Base-by-base conservation (phyloP, 441 rosid species). In the Croton laevigatus region DNA sequence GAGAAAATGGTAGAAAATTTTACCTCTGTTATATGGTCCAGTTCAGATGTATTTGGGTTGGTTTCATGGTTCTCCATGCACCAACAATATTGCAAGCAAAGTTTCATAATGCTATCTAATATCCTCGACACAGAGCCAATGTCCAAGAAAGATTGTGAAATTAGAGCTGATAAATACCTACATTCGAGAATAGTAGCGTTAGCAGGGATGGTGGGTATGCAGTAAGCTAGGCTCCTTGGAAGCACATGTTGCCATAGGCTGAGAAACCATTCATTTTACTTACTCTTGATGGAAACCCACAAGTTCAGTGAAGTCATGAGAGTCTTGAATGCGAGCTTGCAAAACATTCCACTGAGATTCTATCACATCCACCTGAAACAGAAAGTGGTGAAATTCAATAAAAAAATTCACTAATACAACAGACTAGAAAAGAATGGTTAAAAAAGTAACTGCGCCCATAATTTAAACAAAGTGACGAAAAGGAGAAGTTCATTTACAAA, bases 301-400 rank as follows among this genome's bases (percentile, higher is more conserved):
- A 32, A 94, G 93, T 79, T 92, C 97, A 34, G 93, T 91, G 77
- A 95, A 95, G 84, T 95, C 99, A 57, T 78, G 89, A 77, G 98
- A 95, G 79, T 86, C 91, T 72, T 89, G 91, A 77, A 92, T 88
- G 62, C 81, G 97, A 72, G 89, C 83, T 87, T 88, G 97, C 81
- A 92, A 76, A 78, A 92, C 89, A 76, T 95, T 92, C 99, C 99
- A 95, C 72, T 95, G 99, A 78, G 99, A 92, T 87, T 95, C 99
- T 79, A 95, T 89, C 78, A 92, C 99, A 72, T 92, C 97, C 79
- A 92, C 98, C 99, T 92, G 74, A 73, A 69, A 71, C 68, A 79
- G 38, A 73, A 53, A 73, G 54, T 58, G 44, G 14, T 27, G 5
- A 45, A 4, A n/a, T 20, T 38, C 27, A 6, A 10, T 16, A 19